These are phyloP conservation scores for Mycena galericulata DNA, from an alignment of 768 basidiomycete species.

Conservation along the genomic window DNA sequence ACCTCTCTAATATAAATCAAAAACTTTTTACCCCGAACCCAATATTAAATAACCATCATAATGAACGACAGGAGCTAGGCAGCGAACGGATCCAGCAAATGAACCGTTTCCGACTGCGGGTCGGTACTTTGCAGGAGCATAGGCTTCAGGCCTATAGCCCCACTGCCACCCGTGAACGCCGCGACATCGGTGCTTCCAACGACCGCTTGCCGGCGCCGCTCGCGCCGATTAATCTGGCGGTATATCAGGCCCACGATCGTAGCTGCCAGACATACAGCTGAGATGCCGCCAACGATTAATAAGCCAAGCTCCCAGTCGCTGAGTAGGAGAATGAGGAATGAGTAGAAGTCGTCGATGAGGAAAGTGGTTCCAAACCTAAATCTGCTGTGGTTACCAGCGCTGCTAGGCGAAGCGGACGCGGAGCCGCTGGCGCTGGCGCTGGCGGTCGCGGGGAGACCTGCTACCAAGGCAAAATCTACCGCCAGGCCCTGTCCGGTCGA, in stretches of 20 bases:
- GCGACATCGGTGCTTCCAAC: constrained; percentile 15
- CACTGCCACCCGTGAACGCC: neutral
- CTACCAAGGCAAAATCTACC: constrained; percentile 23
- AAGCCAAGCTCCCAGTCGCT: neutral
- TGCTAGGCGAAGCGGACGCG: neutral
- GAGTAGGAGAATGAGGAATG: no score
- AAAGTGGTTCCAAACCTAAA: neutral
- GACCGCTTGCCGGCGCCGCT: neutral
- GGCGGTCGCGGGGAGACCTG: neutral
- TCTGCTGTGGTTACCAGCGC: no score
- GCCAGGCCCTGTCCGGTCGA: constrained; percentile 3
- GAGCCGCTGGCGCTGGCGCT: neutral
- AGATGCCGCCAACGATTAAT: constrained; percentile 9
- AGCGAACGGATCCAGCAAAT: constrained; percentile 6
- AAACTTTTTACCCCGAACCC: neutral
- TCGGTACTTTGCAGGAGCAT: neutral
- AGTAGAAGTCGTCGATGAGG: no score
- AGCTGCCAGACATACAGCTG: neutral
- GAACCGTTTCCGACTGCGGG: constrained; percentile 14
- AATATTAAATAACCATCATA: neutral
- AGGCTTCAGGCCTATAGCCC: constrained; percentile 15
- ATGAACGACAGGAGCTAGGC: neutral
- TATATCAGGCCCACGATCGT: constrained; percentile 14
- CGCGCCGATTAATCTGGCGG: constrained; percentile 11
- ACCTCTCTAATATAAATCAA: neutral